A percentile compares a stretch with the other conserved stretches of the same genome.
These are phyloP conservation scores for Boletus bicolor DNA, from an alignment of 768 basidiomycete genomes.

Conservation along the genomic window DNA sequence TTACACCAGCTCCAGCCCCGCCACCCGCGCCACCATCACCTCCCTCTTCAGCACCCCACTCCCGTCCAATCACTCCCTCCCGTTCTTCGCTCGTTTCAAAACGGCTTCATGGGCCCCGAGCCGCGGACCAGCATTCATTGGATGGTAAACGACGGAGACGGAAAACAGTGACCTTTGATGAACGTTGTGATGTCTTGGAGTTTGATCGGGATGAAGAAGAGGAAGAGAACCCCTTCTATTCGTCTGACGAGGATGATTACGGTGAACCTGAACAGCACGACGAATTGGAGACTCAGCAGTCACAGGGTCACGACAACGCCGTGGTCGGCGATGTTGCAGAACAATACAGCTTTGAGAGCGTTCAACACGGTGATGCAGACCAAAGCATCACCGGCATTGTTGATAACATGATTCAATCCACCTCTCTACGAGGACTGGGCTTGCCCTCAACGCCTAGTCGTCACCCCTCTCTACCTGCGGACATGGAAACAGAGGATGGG, in stretches of 20 bases:
- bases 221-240: constrained; percentile 46
- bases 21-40: constrained; percentile 22
- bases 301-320: constrained; percentile 9
- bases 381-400: constrained; percentile 69
- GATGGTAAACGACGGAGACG: constrained; percentile 48
- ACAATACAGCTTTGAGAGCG: constrained; percentile 38
- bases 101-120: constrained; percentile 73
- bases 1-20: constrained; percentile 1
- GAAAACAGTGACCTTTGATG: constrained; percentile 79
- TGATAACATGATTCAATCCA: constrained; percentile 57
- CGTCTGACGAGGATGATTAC: constrained; percentile 34
- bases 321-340: constrained; percentile 5
- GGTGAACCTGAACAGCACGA: constrained; percentile 15
- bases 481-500: constrained; percentile 59
- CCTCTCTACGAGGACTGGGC: constrained; percentile 23
- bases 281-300: constrained; percentile 8
- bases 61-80: constrained; percentile 33
- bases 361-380: constrained; percentile 42
- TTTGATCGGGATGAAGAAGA: constrained; percentile 68
- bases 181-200: constrained; percentile 78
- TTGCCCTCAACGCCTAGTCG: constrained; percentile 35
- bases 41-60: constrained; percentile 43
- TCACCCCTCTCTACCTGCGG: constrained; percentile 43
- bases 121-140: constrained; percentile 37
- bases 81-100: constrained; percentile 69